Evolutionary conservation across 257 asterid species (phyloP), one percentile per base, ranked within the genome.

Genomic region (Voacanga thouarsii): DNA sequence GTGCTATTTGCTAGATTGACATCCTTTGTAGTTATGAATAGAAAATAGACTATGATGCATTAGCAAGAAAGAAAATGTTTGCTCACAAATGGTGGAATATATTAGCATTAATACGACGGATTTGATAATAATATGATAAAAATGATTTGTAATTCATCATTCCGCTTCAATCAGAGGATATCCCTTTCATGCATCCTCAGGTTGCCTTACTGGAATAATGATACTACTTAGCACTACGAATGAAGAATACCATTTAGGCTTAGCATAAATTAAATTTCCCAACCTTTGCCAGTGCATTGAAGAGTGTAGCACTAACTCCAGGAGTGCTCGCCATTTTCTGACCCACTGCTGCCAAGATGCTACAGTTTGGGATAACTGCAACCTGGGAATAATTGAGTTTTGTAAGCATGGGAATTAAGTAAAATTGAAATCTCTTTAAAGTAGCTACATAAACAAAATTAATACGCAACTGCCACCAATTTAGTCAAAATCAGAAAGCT

Each of bases 241-340:
- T 41, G 26, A 21, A 59, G 10, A 41, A 67, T 12, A n/a, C 9
- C 41, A 39, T 80, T 74, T 73, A 80, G 75, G 19, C 21, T 47
- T 28, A 65, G 68, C 74, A 79, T 39, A 33, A 28, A 56, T 61
- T n/a, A 80, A 75, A 72, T 70, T 9, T 39, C 33, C 53, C 21
- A 69, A 60, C 99, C 98, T 93, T 96, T 53, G 99, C 99, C 76
- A 96, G 94, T 70, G 99, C 99, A 88, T 89, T 89, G 89, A 96
- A 96, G 63, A 96, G 90, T 67, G 97, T 93, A 70, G 99, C 98
- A 85, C 98, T 93, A 83, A 96, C 99, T 82, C 99, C 99, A 63
- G 99, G 99, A 65, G 99, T 96, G 74, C 99, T 96, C 23, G 99
- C 99, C 99, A 96, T 96, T 88, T 87, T 96, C 89, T 96, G 98